A percentile compares a stretch with the other conserved stretches of the same genome.
Conservation (phyloP, 768 basidiomycete genomes). For the Glaciozyma antarctica region DNA sequence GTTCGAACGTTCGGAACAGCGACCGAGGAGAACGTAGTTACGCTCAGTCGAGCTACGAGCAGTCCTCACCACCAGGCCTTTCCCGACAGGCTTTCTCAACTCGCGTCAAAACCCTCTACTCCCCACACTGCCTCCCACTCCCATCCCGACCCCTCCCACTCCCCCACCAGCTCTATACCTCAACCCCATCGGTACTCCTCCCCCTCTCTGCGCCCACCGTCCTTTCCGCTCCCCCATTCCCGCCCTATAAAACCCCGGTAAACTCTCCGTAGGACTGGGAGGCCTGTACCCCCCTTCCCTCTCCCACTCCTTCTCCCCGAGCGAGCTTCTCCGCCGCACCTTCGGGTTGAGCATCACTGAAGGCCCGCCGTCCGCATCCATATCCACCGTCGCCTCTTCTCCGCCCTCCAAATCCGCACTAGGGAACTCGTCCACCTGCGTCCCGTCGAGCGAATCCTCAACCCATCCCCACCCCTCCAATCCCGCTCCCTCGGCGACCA, state of each 20-base stretch:
- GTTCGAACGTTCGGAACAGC: too few species aligned
- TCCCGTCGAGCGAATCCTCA: background rate
- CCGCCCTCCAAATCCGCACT: slow-evolving; percentile 2
- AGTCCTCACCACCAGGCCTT: too few species aligned
- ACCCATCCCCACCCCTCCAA: slow-evolving; percentile 3
- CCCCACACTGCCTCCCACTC: too few species aligned
- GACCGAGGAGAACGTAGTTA: too few species aligned
- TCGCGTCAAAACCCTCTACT: too few species aligned
- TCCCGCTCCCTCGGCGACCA: background rate
- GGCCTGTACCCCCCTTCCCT: background rate
- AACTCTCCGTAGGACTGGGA: slow-evolving; percentile 15
- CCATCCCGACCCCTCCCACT: too few species aligned
- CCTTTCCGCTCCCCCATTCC: background rate
- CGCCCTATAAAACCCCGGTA: slow-evolving; percentile 10
- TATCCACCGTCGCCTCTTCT: background rate
- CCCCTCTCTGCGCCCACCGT: background rate
- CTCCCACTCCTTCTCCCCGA: background rate
- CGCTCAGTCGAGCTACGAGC: too few species aligned
- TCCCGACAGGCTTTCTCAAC: too few species aligned
- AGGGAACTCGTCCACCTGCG: background rate
- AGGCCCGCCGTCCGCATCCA: slow-evolving; percentile 3
- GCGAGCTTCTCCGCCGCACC: background rate
- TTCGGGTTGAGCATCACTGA: background rate
- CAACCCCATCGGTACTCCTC: too few species aligned
- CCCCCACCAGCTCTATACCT: too few species aligned